Evolutionary conservation across 305 asterid species (phyloP), one percentile per base, ranked within the genome.

Genomic region (Plantago coronopus): DNA sequence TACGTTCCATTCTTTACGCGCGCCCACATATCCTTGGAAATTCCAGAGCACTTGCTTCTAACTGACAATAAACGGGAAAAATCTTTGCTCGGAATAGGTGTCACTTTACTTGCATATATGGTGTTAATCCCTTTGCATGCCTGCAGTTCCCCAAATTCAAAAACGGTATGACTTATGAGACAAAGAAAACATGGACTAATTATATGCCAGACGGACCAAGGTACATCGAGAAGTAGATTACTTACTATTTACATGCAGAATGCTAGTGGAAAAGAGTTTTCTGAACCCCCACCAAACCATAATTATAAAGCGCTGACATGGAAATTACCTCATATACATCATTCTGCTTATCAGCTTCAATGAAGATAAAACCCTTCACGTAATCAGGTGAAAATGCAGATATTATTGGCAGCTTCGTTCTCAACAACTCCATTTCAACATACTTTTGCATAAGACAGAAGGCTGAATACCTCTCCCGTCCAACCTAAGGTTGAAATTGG

Each of bases 1-100:
- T 93, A 89, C 73, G 65, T 93, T 59, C 99, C 99, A 67, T 63
- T 87, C 79, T 93, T 93, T 72, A 93, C 97, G 61, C 99, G 97
- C 64, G 91, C 87, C 94, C 94, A 93, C 91, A 74, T 85, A 68
- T 89, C 97, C 76, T 79, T 79, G 50, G 87, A 63, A 58, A 93
- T 82, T 63, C 84, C 83, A 74, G 64, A 47, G 54, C 85, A 76
- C 76, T 76, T 89, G 71, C 76, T 87, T 68, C 95, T 81, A 29
- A 81, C 67, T 14, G 82, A 63, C 55, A 87, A 72, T 59, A 85
- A 51, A 58, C 85, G 95, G 38, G 83, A 72, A 54, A 83, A 61
- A 62, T 89, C 99, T 38, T 77, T 82, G 59, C 27, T 68, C 8
- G 91, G 85, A 49, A 89, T 83, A 61, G 83, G 77, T 23, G 72